These are phyloP conservation scores for Cladosporium sp. DNA, from an alignment of 2,329 filamentous ascomycete genomes.

Conservation along the genomic window DNA sequence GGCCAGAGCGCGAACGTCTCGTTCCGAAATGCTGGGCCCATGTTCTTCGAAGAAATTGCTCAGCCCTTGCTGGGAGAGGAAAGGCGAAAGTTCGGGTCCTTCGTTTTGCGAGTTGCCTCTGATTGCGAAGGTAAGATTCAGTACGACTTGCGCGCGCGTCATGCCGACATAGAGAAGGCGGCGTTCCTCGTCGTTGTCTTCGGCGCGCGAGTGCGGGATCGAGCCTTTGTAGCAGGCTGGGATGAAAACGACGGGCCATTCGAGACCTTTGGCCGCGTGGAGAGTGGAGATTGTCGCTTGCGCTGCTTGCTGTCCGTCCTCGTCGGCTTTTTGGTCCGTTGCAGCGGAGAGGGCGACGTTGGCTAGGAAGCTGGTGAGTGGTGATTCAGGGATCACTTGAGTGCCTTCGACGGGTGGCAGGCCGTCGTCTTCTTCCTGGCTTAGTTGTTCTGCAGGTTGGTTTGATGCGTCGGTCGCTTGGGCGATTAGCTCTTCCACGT, in stretches of 20 bases:
- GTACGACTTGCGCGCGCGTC: conserved; percentile 81
- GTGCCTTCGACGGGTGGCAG: conserved; percentile 67
- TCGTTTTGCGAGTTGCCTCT: conserved; percentile 57
- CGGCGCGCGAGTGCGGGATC: conserved; percentile 82
- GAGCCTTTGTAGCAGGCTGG: conserved; percentile 85
- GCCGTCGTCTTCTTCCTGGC: conserved; percentile 40
- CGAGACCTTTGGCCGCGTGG: conserved; percentile 89
- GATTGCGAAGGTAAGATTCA: conserved; percentile 80
- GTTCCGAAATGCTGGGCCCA: conserved; percentile 66
- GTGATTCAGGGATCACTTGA: conserved; percentile 50
- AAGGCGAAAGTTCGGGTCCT: conserved; percentile 65
- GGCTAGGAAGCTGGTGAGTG: conserved; percentile 76
- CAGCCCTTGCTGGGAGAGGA: conserved; percentile 57
- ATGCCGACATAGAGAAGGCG: conserved; percentile 92
- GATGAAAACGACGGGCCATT: conserved; percentile 95
- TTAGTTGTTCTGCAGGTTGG: conserved; percentile 19
- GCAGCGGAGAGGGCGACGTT: conserved; percentile 86
- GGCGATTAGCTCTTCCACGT: conserved; percentile 80
- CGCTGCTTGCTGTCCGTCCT: conserved; percentile 49
- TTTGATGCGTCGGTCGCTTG: conserved; percentile 67
- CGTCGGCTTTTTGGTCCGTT: conserved; percentile 59
- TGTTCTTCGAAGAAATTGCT: conserved; percentile 52
- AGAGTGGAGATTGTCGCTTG: conserved; percentile 92
- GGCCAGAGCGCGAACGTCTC: conserved; percentile 62
- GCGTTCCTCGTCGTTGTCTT: conserved; percentile 83